Percentiles rank a stretch among this genome's conserved stretches.
phyloP scores from a whole-genome alignment of 805 yeast species.

The Saccharomyces eubayanus region DNA sequence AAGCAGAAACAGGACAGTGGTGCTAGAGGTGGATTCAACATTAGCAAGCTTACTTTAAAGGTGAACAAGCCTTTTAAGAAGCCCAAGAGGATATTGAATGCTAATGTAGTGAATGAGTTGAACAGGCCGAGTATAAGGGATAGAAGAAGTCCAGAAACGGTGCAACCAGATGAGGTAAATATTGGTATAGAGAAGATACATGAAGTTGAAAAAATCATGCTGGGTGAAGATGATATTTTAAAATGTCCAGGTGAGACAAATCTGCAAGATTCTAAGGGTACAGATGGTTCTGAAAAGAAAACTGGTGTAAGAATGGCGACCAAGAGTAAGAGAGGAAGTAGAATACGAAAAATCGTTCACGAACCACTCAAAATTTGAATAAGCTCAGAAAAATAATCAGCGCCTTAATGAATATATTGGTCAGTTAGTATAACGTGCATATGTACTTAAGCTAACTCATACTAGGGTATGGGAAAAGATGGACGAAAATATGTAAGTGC shows the following conservation, averaged over 20 bases:
- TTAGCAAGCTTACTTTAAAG: slow-evolving; percentile 16
- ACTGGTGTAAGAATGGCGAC: neutral
- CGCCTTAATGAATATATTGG: neutral
- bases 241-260: neutral
- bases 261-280: neutral
- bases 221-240: neutral
- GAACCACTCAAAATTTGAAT: slow-evolving; percentile 6
- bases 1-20: neutral
- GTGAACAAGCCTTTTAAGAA: slow-evolving; percentile 26
- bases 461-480: neutral
- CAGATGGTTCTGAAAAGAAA: neutral
- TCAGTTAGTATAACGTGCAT: neutral
- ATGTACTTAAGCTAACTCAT: neutral
- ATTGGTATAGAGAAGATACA: neutral
- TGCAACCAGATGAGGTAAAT: neutral
- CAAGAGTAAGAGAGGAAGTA: neutral
- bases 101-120: neutral
- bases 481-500: slow-evolving; percentile 10
- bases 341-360: slow-evolving; percentile 10
- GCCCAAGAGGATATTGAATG: slow-evolving; percentile 14
- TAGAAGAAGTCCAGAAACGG: neutral
- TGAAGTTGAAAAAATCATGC: too few species aligned
- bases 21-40: neutral
- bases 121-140: slow-evolving; percentile 11
- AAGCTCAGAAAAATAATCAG: neutral